Base-by-base conservation (phyloP, 352 stramenopile genomes). In the Elongisporangium prolatum region DNA sequence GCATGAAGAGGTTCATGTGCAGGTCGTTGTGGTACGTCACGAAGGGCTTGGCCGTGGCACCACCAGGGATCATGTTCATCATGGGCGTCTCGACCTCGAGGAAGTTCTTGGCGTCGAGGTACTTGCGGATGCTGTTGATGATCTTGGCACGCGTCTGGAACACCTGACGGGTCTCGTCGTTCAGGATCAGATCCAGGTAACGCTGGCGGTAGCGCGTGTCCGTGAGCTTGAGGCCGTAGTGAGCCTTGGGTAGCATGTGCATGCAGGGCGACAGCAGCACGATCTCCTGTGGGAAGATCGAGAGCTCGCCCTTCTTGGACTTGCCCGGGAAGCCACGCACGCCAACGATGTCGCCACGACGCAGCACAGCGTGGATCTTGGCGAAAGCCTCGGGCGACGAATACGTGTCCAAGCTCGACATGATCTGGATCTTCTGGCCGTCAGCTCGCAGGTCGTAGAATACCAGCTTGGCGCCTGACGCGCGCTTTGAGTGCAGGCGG, bases 61-160 rank as follows among this genome's bases (percentile, higher is more conserved):
- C 97, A 50, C 97, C 97, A 37, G 92, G 87, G 59, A 97, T 92
- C 64, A 90, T 91, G 71, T 98, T 96, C 75, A 99, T 88, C 61
- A 99, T 97, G 2, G 97, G 97, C 53, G 97, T 99, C 75, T 99
- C 97, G 52, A 99, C 98, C 75, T 99, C 97, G 38, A 99, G 69
- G 67, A 99, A 99, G 38, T 93, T 75, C 49, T 80, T 80, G 6
- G 89, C 72, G 68, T 99, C 93, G n/a, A 99, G 70, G 49, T 97
- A 91, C 40, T 89, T 78, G 40, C 97, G 88, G 21, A 99, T 90
- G 52, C 89, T 91, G 47, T 96, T 97, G 40, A 97, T 97, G 54
- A 98, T 98, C 75, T 94, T 91, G 37, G 88, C 84, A 47, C 93
- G 84, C 55, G 92, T 97, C 50, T 96, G 74, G 69, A 99, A 99